Percentiles rank a stretch among this genome's conserved stretches.
These are phyloP conservation scores for Aurinia saxatilis DNA, from an alignment of 345 rosid genomes.

Conservation along the genomic window DNA sequence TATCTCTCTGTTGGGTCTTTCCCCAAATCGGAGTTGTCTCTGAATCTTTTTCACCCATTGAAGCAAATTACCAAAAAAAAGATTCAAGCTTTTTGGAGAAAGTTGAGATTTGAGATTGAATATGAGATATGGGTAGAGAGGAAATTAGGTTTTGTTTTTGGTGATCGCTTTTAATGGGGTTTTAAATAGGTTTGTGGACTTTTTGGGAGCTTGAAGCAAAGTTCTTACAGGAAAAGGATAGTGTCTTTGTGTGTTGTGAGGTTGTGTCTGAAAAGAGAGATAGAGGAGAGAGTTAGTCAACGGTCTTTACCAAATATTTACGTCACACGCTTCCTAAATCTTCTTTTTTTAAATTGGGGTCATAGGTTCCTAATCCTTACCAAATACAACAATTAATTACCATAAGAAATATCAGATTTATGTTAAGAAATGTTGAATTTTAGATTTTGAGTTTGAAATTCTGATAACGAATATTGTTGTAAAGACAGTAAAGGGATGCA, in stretches of 20 bases:
- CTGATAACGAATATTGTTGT: no score
- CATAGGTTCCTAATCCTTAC: no score
- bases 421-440: no score
- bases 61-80: no score
- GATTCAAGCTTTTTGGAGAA: background rate
- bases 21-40: conserved; percentile 29
- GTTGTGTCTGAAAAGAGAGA: background rate
- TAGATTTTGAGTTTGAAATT: no score
- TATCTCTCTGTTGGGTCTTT: conserved; percentile 32
- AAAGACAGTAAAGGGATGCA: no score
- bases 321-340: no score
- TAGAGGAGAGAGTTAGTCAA: conserved; percentile 10
- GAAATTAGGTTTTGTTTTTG: background rate
- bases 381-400: no score
- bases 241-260: no score
- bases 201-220: conserved; percentile 7
- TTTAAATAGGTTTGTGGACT: background rate
- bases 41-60: conserved; percentile 23
- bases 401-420: no score
- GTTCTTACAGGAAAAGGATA: background rate
- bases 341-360: no score
- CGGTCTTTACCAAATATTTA: conserved; percentile 22
- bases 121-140: background rate
- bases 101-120: no score
- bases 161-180: background rate